Evolutionary conservation across 2,329 filamentous ascomycete genomes (phyloP), one percentile per base, ranked within the genome.

Genomic region (Byssoonygena ceratinophila): DNA sequence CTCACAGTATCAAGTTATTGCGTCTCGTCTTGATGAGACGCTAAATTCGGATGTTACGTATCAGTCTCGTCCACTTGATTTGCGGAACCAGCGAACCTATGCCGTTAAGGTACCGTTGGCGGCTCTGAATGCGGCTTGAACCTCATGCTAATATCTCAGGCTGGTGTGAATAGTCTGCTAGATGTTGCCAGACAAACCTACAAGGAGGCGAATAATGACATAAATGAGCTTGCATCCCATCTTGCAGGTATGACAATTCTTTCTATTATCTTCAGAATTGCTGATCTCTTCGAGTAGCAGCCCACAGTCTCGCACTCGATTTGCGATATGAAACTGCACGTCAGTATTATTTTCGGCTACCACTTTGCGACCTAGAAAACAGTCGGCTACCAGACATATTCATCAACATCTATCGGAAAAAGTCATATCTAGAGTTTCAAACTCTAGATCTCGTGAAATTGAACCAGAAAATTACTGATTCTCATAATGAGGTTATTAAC

Each of bases 141-240:
- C 2, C 3, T 31, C 46, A 22, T 59, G 29, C 66, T 56, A 59
- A 58, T 44, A 11, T 34, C 32, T 6, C 59, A 87, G 78, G 81
- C 87, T 43, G 87, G 87, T 0, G 81, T 92, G 39, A 89, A 87
- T 60, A 87, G 87, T 1, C 78, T 96, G 53, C 78, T 97, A 3
- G 91, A 96, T 68, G 85, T 96, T 34, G 87, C 88, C 31, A 80
- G 90, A 4, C 84, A 89, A 61, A 88, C 87, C 0, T 96, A 92
- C 69, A 94, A 92, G 60, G 91, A 97, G 65, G 81, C 85, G 1
- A 92, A 83, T 4, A 79, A 84, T 46, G 87, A 95, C 65, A 80
- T 87, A 3, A 78, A 84, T 59, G 76, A 84, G 48, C 80, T 91
- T 64, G 75, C 91, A 2, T 75, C 79, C 20, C 76, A 81, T 14